Evolutionary conservation across 108 stramenopile species (phyloP), one percentile per base, ranked within the genome.

Genomic region (Stephanodiscus triporus): DNA sequence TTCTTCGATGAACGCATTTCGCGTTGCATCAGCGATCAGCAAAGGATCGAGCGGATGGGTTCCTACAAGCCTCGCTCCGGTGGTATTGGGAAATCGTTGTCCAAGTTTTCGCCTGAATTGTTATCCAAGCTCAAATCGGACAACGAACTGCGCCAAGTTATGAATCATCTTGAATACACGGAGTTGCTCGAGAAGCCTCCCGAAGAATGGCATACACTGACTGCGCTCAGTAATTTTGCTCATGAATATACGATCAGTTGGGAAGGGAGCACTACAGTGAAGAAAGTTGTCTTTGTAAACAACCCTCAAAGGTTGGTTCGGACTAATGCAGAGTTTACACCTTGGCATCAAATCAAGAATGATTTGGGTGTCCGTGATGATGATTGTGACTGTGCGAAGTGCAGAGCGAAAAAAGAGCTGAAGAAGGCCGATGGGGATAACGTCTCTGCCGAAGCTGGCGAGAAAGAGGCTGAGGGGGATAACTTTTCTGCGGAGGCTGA

Each of bases 11-110:
- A 75, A 19, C 72, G 89, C 11, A 86, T 90, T 62, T 74, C 80
- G 57, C 83, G 84, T 4, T 78, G 80, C 40, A 85, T 90, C 72
- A 63, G 73, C 9, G 82, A 83, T 36, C 84, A 87, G 48, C 76
- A 87, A 48, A 70, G 83, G 47, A 82, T 88, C 57, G 85, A 86
- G 65, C 81, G 78, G 14, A 51, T 90, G 53, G 89, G 89, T 69
- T 84, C 87, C 1, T 90, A 90, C 76, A 87, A 86, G 50, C 87
- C 89, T 22, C 80, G 89, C 29, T 84, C 83, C 30, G 89, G 87
- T 59, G 89, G 89, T 66, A 86, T 90, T 51, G 89, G 89, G 38
- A 87, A 86, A 47, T 67, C 83, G 6, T 40, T 88, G 49, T 66
- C 62, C 14, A 84, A 83, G 63, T 90, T 85, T 55, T 43, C 86